Base-by-base conservation (phyloP, 805 yeast genomes). In the Zygosaccharomyces bisporus region DNA sequence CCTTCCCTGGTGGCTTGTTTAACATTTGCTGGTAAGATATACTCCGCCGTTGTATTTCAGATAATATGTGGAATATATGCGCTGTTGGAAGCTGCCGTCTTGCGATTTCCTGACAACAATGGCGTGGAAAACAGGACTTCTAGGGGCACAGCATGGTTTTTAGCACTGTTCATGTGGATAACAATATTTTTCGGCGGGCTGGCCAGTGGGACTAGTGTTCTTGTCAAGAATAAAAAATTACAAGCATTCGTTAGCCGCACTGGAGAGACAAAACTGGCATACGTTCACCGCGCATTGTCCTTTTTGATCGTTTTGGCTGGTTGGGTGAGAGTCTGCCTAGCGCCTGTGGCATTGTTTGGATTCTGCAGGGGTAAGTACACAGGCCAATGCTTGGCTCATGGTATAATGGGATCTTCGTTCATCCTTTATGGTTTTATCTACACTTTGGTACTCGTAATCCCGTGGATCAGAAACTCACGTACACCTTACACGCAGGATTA, bases 381-480 rank as follows among this genome's bases (percentile, higher is more conserved):
- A 0, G 98, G 98, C 18, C 98, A 91, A 66, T 91, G 98, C 64
- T 77, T 89, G 32, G 98, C 98, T 0, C 98, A 91, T 63, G 97
- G 96, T 4, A 86, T 91, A 48, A 91, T 91, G 98, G 98, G 98
- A 0, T 76, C 86, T 18, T 83, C 95, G 0, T 91, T 91, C 55
- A 75, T 91, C 8, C 66, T 74, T 3, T 91, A 91, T 61, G 95
- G 96, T 3, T 80, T 83, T 48, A 66, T 88, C 8, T 72, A 87
- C 54, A 62, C 79, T 2, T 63, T 80, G 56, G 81, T 87, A 56
- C 71, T 91, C 42, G 75, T 80, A 6, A 67, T 87, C 3, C 91
- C 93, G 3, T 80, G 93, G 90, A 61, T 89, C 54, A 68, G 87
- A 56, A 67, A 77, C 54, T 65, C 73, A 47, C 52, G 62, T n/a